A percentile compares a stretch with the other conserved stretches of the same genome.
These are phyloP conservation scores for Silene noctiflora DNA, from an alignment of 179 eudicot species.

Conservation along the genomic window DNA sequence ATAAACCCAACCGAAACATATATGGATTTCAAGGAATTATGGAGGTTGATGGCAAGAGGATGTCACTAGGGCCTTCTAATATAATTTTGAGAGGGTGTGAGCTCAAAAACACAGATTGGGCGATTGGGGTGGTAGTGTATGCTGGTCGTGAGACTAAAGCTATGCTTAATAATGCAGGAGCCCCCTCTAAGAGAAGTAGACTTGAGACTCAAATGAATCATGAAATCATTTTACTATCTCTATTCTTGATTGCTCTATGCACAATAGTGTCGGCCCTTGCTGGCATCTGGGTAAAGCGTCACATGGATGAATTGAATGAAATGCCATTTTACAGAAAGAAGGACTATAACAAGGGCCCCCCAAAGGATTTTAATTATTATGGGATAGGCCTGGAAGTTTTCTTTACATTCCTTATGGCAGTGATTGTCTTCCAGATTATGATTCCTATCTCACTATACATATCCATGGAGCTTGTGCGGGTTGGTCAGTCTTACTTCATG, in stretches of 20 bases:
- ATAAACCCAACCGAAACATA: slow-evolving; percentile 86
- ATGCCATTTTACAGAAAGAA: slow-evolving; percentile 68
- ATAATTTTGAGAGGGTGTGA: slow-evolving; percentile 94
- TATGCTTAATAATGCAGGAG: slow-evolving; percentile 97
- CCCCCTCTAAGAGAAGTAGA: slow-evolving; percentile 93
- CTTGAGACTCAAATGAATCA: slow-evolving; percentile 89
- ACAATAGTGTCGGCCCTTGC: slow-evolving; percentile 61
- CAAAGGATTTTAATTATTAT: slow-evolving; percentile 58
- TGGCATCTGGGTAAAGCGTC: slow-evolving; percentile 72
- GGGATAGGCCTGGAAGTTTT: slow-evolving; percentile 84
- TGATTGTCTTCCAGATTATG: slow-evolving; percentile 93
- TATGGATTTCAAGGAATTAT: slow-evolving; percentile 88
- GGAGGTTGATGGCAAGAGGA: slow-evolving; percentile 86
- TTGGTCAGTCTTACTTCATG: slow-evolving; percentile 99
- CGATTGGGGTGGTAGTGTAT: slow-evolving; percentile 83
- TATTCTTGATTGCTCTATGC: slow-evolving; percentile 73
- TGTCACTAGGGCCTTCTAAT: slow-evolving; percentile 94
- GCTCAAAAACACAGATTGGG: slow-evolving; percentile 92
- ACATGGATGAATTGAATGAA: slow-evolving; percentile 56
- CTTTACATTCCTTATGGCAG: slow-evolving; percentile 91
- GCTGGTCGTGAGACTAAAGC: slow-evolving; percentile 95
- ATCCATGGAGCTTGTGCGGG: slow-evolving; percentile 98
- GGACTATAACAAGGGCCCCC: slow-evolving; percentile 46
- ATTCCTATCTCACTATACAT: slow-evolving; percentile 93
- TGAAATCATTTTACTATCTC: slow-evolving; percentile 78